A percentile compares a stretch with the other conserved stretches of the same genome.
Conservation (phyloP, 371 early-diverging fungal species). For the Mortierella sp. region DNA sequence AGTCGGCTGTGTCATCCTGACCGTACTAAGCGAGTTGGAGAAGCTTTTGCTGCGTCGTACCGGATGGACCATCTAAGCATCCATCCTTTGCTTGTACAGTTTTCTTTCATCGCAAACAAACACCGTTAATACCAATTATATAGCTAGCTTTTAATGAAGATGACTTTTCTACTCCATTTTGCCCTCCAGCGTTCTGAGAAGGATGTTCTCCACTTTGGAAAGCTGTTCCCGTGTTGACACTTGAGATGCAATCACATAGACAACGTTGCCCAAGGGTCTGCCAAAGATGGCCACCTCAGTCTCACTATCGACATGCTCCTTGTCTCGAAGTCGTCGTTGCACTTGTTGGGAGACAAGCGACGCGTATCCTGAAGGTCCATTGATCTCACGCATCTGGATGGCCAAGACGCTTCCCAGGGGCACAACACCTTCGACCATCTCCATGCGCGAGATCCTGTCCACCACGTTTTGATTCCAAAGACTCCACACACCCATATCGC, state of each 20-base stretch:
- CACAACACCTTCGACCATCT: conserved; percentile 77
- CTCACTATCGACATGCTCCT: conserved; percentile 11
- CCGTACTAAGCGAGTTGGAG: conserved; percentile 74
- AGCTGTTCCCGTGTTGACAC: conserved; percentile 64
- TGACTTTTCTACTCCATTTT: not conserved
- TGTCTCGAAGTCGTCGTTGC: conserved; percentile 59
- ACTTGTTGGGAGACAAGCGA: conserved; percentile 62
- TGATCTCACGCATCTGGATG: conserved; percentile 67
- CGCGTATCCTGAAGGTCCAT: conserved; percentile 68
- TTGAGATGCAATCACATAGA: conserved; percentile 82
- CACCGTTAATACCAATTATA: too few species aligned
- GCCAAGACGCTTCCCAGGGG: conserved; percentile 79
- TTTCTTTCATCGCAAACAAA: too few species aligned
- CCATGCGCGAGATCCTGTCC: conserved; percentile 62
- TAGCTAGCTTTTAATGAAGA: too few species aligned
- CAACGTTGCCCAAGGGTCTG: conserved; percentile 80
- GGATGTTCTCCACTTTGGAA: conserved; percentile 61
- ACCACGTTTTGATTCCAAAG: conserved; percentile 67
- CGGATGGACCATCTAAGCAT: conserved; percentile 29
- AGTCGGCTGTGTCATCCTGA: conserved; percentile 73
- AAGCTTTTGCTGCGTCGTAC: conserved; percentile 58
- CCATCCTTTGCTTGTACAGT: too few species aligned
- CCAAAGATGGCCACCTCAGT: conserved; percentile 55
- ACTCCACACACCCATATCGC: conserved; percentile 58
- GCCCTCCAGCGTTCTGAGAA: conserved; percentile 52